Base-by-base conservation (phyloP, 331 rosid species). In the Quercus tomentella region DNA sequence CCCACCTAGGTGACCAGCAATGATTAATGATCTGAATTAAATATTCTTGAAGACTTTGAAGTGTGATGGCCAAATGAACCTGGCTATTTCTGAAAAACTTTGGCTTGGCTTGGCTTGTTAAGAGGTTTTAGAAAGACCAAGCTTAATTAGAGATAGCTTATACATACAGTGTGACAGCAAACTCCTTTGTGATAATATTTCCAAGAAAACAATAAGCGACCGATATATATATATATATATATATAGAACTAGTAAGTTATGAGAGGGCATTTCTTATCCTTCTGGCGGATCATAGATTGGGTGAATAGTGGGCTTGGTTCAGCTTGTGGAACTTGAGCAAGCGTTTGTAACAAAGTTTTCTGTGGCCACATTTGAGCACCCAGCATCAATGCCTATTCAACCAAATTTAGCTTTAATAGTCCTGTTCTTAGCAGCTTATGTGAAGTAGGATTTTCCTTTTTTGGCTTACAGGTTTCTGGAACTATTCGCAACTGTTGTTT, bases 401-500 rank as follows among this genome's bases (percentile, higher is more conserved):
- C 49, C 69, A 20, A 70, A 58, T 22, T 57, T 30, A 45, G 15
- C 25, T 78, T 18, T 73, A 35, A 26, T 57, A 25, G 63, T 21
- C 25, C 51, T 37, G 25, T 43, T 33, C 33, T 76, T 76, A 58
- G 31, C 74, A 63, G 31, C 81, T 80, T 61, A 72, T 76, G 67
- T 9, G 54, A 79, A 52, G 37, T 73, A 58, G 18, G 18, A 49
- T 76, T 6, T 79, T 70, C 72, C 65, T 75, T 70, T 74, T 70
- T 67, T 82, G 83, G 9, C 76, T 67, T 74, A 56, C 87, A 94
- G 98, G 96, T 92, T 61, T 91, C 86, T 87, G 97, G 98, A 86
- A 91, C 97, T 70, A 86, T 95, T 55, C 97, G 90, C 78, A 95
- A 95, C 86, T 95, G 98, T 80, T 95, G 97, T 84, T 95, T 92